Conservation (phyloP, 441 rosid genomes). For the Lepidium campestre region DNA sequence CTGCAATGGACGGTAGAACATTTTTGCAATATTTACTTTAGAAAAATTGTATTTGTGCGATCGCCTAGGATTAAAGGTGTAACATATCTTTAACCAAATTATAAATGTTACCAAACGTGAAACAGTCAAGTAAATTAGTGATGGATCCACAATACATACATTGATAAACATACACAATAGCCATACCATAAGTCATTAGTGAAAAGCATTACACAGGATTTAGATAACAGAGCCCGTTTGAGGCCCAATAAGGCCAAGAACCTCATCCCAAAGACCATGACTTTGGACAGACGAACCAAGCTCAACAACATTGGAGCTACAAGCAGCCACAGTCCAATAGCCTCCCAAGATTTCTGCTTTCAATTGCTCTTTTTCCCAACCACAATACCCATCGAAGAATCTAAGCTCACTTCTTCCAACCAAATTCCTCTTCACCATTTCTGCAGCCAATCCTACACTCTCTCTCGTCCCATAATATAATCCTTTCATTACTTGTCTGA, state of each 20-base stretch:
- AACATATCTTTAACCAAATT: background rate
- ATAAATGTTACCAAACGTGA: background rate
- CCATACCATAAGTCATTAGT: constrained; percentile 2
- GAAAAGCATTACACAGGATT: background rate
- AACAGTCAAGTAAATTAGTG: constrained; percentile 4
- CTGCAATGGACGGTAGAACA: too few species aligned
- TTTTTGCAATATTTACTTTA: too few species aligned
- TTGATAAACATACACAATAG: constrained; percentile 1
- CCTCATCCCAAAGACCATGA: constrained; percentile 73
- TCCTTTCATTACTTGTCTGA: constrained; percentile 72
- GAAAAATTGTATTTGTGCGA: too few species aligned
- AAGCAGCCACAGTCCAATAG: constrained; percentile 73
- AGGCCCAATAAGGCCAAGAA: constrained; percentile 53
- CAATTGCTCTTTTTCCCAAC: constrained; percentile 74
- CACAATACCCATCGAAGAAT: constrained; percentile 84
- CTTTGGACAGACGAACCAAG: constrained; percentile 31
- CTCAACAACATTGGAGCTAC: constrained; percentile 65
- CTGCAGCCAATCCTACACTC: constrained; percentile 73
- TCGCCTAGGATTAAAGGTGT: too few species aligned
- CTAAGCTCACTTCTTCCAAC: constrained; percentile 64
- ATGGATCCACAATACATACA: background rate
- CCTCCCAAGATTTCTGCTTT: constrained; percentile 69
- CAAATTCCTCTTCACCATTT: constrained; percentile 72
- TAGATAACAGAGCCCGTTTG: constrained; percentile 38
- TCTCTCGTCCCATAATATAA: constrained; percentile 73